Percentiles rank a stretch among this genome's conserved stretches.
phyloP scores from a whole-genome alignment of 2,329 filamentous ascomycete species.

The Exophiala sideris region DNA sequence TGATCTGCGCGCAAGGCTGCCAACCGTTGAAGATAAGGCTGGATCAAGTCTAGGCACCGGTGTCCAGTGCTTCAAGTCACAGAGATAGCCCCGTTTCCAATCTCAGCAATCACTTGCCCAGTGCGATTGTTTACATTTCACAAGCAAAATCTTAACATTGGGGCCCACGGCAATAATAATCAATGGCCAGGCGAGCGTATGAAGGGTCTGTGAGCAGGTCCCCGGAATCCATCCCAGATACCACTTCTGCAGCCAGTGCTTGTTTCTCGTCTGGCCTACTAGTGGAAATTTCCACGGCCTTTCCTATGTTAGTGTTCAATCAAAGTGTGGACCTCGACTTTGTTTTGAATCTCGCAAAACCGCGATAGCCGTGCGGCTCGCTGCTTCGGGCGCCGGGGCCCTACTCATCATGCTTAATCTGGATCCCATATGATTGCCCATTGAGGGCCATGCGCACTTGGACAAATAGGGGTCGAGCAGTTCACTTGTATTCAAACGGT shows the following conservation, averaged over 20 bases:
- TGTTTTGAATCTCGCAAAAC: constrained; percentile 25
- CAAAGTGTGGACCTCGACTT: constrained; percentile 21
- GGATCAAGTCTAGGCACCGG: not conserved
- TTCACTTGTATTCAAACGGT: constrained; percentile 4
- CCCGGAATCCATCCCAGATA: constrained; percentile 2
- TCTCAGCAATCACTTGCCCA: constrained; percentile 9
- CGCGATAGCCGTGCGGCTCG: constrained; percentile 5
- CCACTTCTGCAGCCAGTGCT: constrained; percentile 13
- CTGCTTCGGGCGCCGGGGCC: constrained; percentile 5
- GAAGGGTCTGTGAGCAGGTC: constrained; percentile 9
- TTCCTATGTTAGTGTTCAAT: constrained; percentile 17
- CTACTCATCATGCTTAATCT: constrained; percentile 14
- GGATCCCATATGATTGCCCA: constrained; percentile 5
- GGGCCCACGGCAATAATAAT: constrained; percentile 6
- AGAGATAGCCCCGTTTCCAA: constrained; percentile 1
- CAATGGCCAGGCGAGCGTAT: constrained; percentile 12
- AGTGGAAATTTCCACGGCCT: constrained; percentile 24
- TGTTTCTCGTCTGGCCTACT: constrained; percentile 23
- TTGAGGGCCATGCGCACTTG: constrained; percentile 7
- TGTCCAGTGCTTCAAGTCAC: constrained; percentile 5
- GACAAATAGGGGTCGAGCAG: constrained; percentile 14
- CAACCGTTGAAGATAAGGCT: constrained; percentile 6
- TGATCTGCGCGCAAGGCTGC: constrained; percentile 12
- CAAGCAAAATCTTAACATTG: constrained; percentile 12
- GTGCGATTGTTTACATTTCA: constrained; percentile 19